Evolutionary conservation across 495 filamentous ascomycete species (phyloP).

Genomic region (Symbiotaphrina buchneri): DNA sequence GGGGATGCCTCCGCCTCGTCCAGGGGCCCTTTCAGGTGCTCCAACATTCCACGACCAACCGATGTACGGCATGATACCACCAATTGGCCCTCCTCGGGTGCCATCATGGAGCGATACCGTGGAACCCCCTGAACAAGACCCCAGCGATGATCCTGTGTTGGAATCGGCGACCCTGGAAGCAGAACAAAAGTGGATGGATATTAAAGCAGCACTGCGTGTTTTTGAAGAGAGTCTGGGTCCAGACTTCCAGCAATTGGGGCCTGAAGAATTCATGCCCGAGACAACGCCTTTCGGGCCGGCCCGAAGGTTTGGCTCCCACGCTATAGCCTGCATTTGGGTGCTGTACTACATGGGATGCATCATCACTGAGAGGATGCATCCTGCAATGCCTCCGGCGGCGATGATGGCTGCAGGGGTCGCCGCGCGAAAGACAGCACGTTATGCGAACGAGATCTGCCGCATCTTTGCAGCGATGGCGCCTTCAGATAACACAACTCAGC

Average conservation of each 20-base stretch:
- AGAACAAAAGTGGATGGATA: constrained; percentile 56
- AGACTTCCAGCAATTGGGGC: constrained; percentile 55
- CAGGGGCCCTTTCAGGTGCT: neutral
- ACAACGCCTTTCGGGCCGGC: constrained; percentile 64
- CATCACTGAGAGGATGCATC: constrained; percentile 53
- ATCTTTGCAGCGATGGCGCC: constrained; percentile 66
- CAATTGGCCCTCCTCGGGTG: constrained; percentile 15
- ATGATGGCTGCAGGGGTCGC: constrained; percentile 62
- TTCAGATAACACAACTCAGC: constrained; percentile 24
- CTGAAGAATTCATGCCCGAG: constrained; percentile 40
- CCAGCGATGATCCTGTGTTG: constrained; percentile 22
- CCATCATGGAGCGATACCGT: constrained; percentile 16
- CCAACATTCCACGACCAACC: constrained; percentile 8
- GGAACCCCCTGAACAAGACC: neutral
- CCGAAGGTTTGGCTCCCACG: constrained; percentile 63
- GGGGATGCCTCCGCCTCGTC: constrained; percentile 1
- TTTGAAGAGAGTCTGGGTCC: constrained; percentile 44
- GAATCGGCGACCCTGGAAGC: constrained; percentile 43
- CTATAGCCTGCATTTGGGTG: constrained; percentile 66
- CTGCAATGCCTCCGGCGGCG: constrained; percentile 76
- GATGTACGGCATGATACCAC: constrained; percentile 31
- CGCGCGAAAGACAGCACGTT: constrained; percentile 39
- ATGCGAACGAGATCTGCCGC: constrained; percentile 54
- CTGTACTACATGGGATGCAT: constrained; percentile 69
- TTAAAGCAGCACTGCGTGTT: constrained; percentile 42